Conservation (phyloP, 1,284 basidiomycete genomes). For the Phenoliferia sp. region DNA sequence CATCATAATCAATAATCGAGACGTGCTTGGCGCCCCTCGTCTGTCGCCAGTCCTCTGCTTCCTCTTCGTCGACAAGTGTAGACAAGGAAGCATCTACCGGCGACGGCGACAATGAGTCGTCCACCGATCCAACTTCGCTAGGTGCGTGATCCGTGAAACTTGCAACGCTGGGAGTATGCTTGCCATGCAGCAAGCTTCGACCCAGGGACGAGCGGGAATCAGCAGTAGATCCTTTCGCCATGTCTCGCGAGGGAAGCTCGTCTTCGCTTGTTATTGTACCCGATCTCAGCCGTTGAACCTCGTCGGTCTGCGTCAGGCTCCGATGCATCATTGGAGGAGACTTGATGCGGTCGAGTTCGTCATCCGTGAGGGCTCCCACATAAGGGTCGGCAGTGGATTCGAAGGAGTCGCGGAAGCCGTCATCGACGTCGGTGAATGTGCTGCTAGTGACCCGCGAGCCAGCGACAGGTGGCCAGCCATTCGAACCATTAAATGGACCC, state of each 20-base stretch:
- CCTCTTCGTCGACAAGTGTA: not conserved
- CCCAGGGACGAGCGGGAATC: not conserved
- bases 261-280: constrained; percentile 6
- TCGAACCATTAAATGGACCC: constrained; percentile 1
- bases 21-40: not conserved
- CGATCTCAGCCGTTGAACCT: not conserved
- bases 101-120: not conserved
- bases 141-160: not conserved
- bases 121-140: not conserved
- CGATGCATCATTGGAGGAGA: constrained; percentile 23
- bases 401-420: constrained; percentile 21
- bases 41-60: not conserved
- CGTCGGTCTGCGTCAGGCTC: constrained; percentile 15
- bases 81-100: not conserved
- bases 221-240: not conserved
- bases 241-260: constrained; percentile 4
- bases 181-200: not conserved
- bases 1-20: not conserved
- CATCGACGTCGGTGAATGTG: not conserved
- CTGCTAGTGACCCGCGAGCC: not conserved
- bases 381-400: constrained; percentile 9
- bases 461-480: not conserved
- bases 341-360: constrained; percentile 27
- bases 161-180: too few species aligned
- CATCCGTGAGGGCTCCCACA: constrained; percentile 19